These are phyloP conservation scores for Stephanodiscus triporus DNA, from an alignment of 108 stramenopile genomes.

Conservation along the genomic window DNA sequence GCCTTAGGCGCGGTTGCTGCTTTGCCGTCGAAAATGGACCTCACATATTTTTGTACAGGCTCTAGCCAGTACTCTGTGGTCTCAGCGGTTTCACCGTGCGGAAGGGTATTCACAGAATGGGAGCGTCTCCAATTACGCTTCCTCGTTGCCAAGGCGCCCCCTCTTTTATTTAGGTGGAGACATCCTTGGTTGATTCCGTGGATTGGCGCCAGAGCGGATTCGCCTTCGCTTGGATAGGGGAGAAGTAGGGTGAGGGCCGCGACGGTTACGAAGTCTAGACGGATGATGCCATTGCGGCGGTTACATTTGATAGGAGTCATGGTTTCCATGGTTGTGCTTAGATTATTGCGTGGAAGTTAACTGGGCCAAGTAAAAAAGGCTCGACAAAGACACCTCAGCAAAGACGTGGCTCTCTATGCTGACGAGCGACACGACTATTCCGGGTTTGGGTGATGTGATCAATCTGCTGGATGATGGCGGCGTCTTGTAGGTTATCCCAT, in stretches of 20 bases:
- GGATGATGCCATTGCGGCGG: conserved; percentile 1
- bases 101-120: neutral
- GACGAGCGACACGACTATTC: too few relatives aligned
- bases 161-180: conserved; percentile 40
- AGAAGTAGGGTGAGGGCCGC: neutral
- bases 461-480: too few relatives aligned
- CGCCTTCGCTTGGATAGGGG: conserved; percentile 5
- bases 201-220: conserved; percentile 30
- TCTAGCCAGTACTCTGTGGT: conserved; percentile 12
- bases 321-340: too few relatives aligned
- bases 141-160: conserved; percentile 32
- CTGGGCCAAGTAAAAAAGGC: neutral
- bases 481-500: too few relatives aligned
- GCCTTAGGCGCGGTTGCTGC: neutral
- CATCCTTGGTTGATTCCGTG: conserved; percentile 35
- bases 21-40: neutral
- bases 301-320: neutral
- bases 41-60: conserved; percentile 8
- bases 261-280: neutral
- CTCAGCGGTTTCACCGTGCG: neutral
- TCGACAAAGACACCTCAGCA: neutral
- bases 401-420: too few relatives aligned
- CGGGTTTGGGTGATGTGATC: too few relatives aligned
- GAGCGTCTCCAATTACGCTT: conserved; percentile 14
- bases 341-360: too few relatives aligned